Base-by-base conservation (phyloP, 805 yeast genomes). In the Candida orba region DNA sequence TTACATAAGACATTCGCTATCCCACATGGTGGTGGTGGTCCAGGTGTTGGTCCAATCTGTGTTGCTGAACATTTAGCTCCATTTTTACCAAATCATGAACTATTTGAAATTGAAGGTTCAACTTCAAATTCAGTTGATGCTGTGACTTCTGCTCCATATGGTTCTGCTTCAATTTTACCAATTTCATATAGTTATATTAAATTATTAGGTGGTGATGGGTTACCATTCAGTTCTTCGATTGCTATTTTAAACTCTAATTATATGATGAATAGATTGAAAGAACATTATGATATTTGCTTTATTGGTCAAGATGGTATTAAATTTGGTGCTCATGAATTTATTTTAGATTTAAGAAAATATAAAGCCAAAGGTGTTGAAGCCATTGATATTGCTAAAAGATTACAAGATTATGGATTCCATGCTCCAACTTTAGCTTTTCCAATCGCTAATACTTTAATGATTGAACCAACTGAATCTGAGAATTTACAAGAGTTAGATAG, bases 401-500 rank as follows among this genome's bases (percentile, higher is more conserved):
- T 93, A 48, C 98, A 93, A 68, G 99, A 93, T 67, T 93, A 91
- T 63, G 96, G 98, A 1, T 93, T 93, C 79, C 99, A 93, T 66
- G 96, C 96, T 1, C 99, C 99, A 49, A 93, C 99, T 23, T 81
- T 93, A 86, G 93, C 98, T 3, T 93, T 93, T 86, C 99, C 99
- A 9, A 95, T 93, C 41, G 91, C 97, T 6, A 95, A 95, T 49
- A 93, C 99, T 2, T 74, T 93, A 55, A 93, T 93, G 99, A 79
- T 93, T 50, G 99, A 93, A 69, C 99, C 99, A 47, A 93, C 99
- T 4, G 99, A 93, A 68, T 82, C 93, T 17, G 99, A 93, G 68
- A 79, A 88, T 59, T 67, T 83, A 57, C 85, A 73, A 44, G 99
- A 93, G 67, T 72, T 93, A 49, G 91, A 93, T 65, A 76, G 97